Evolutionary conservation across 768 basidiomycete genomes (phyloP), one percentile per base, ranked within the genome.

Genomic region (Pleurotus salmoneostramineus): DNA sequence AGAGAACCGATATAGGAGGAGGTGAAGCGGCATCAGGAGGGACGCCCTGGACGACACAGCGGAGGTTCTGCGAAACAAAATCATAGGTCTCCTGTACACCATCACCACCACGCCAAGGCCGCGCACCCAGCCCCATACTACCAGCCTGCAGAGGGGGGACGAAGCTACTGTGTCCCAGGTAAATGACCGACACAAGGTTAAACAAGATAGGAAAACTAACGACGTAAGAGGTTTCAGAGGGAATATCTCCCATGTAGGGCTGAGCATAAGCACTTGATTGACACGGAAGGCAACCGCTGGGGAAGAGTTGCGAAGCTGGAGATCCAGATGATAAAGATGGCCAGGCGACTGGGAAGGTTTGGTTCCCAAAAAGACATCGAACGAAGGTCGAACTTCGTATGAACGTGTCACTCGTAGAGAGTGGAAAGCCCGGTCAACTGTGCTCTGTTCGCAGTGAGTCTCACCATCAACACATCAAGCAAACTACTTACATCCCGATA

Each of bases 181-280:
- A n/a, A n/a, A n/a, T n/a, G n/a, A n/a, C n/a, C n/a, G n/a, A n/a
- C n/a, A n/a, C n/a, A n/a, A n/a, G n/a, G n/a, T n/a, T n/a, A n/a
- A n/a, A n/a, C n/a, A n/a, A n/a, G n/a, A n/a, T n/a, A n/a, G n/a
- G 1, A 56, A 45, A 21, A 74, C 88, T 68, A 62, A 88, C 86
- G 72, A 65, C 15, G 67, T 61, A 12, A 66, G 61, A 7, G 72
- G 68, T 2, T 69, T 61, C n/a, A 80, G 55, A 5, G 78, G 64
- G 1, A 68, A 67, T 60, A 82, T 85, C 43, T 69, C 68, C 93
- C 93, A 95, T 4, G 74, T 72, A 0, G 90, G 83, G 62, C 92
- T 93, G 50, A 92, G 61, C 31, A 82, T 77, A 3, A 79, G 80
- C 5, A 94, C 63, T 62, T 90, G 85, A 3, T 75, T 76, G 14